A percentile compares a stretch with the other conserved stretches of the same genome.
phyloP scores from a whole-genome alignment of 306 rosid species.

The Gynostemma pentaphyllum region DNA sequence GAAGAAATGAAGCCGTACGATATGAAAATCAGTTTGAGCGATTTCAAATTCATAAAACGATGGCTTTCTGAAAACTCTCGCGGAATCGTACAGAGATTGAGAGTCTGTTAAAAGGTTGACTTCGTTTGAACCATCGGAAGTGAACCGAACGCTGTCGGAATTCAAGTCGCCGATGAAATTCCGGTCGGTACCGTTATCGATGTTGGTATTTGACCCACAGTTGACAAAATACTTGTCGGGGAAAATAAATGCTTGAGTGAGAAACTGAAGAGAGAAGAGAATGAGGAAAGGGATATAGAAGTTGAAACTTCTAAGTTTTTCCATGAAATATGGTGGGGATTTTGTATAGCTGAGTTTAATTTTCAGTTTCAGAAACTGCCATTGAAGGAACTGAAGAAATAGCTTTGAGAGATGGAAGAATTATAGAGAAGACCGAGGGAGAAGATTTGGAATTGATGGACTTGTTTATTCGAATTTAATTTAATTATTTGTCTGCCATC shows the following conservation, averaged over 20 bases:
- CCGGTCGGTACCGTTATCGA: background rate
- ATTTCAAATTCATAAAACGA: constrained; percentile 19
- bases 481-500: background rate
- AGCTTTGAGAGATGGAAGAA: background rate
- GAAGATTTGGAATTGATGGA: too few species aligned
- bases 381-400: background rate
- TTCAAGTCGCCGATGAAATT: constrained; percentile 23
- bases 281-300: background rate
- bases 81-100: constrained; percentile 14
- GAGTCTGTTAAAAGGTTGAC: background rate
- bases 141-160: background rate
- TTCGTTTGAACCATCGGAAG: background rate
- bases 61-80: constrained; percentile 17
- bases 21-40: constrained; percentile 3
- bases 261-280: background rate
- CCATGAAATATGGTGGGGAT: background rate
- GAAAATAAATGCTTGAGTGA: background rate
- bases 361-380: background rate
- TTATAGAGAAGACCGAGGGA: background rate
- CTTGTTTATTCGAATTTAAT: too few species aligned
- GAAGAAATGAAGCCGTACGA: constrained; percentile 38
- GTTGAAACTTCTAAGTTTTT: background rate
- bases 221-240: background rate
- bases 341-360: background rate
- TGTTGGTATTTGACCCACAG: background rate